Base-by-base conservation (phyloP, 2,329 filamentous ascomycete species). In the Clonostachys sp. region DNA sequence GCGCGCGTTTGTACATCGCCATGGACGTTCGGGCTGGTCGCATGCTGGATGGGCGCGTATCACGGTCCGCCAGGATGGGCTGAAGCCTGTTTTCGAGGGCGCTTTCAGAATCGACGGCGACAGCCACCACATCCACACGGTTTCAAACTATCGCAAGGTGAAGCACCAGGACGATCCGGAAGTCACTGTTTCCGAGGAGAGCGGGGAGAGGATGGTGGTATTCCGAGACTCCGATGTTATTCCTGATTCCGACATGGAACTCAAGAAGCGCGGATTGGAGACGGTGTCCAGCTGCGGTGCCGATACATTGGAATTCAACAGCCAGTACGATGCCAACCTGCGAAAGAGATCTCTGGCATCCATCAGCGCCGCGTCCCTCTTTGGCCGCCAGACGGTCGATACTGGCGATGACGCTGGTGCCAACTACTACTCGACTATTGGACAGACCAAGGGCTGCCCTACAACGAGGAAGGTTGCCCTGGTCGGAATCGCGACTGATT, bases 401-500 rank as follows among this genome's bases (percentile, higher is more conserved):
- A 77, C 81, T 6, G 79, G 80, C 13, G 91, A 91, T 60, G 83
- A 87, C 45, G 82, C 84, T 42, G 63, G 62, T 54, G 83, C 91
- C 50, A 94, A 96, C 61, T 71, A 97, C 24, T 74, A 79, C 34
- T 78, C 72, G 34, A 89, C 82, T 24, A 95, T 99, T 61, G 94
- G 94, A 43, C 86, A 81, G 50, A 87, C 87, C 1, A 63, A 70
- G n/a, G 94, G 94, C 45, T 99, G 94, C 62, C 92, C 92, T 6
- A 84, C 78, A 1, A 92, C 90, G n/a, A 83, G 91, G 55, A 95
- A 88, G 66, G 90, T 99, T 16, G 94, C 94, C 1, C 76, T 97
- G 39, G 82, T 99, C 20, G 94, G 94, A 30, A 83, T 97, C 36
- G 94, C 91, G 9, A 94, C 91, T 0, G 94, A 99, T 65, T 99